These are phyloP conservation scores for Heritiera littoralis DNA, from an alignment of 345 rosid species.

Conservation along the genomic window DNA sequence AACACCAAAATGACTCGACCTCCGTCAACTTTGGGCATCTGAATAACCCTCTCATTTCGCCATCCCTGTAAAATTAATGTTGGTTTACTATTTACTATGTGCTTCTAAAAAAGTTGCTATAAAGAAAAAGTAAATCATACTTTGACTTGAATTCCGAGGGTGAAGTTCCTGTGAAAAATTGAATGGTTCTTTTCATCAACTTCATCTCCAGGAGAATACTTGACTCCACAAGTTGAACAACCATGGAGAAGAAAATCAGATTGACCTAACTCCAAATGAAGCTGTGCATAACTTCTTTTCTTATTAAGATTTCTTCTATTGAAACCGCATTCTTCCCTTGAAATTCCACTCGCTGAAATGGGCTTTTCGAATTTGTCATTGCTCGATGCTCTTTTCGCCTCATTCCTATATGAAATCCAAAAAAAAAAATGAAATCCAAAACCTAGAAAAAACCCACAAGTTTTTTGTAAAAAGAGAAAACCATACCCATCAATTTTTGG, in stretches of 20 bases:
- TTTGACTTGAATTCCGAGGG: constrained; percentile 68
- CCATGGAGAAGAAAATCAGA: constrained; percentile 75
- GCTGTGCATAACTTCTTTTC: constrained; percentile 80
- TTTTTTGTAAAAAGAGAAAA: no score
- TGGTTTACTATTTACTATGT: background rate
- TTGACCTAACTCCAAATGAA: constrained; percentile 82
- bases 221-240: constrained; percentile 57
- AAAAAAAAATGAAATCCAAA: background rate
- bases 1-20: constrained; percentile 58
- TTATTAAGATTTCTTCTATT: constrained; percentile 44
- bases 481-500: constrained; percentile 39
- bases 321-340: constrained; percentile 26
- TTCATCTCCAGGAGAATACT: constrained; percentile 73
- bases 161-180: constrained; percentile 61
- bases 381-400: constrained; percentile 19
- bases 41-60: constrained; percentile 58
- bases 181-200: constrained; percentile 75
- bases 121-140: background rate
- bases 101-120: background rate
- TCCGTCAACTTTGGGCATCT: constrained; percentile 30
- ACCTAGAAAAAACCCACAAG: background rate
- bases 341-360: constrained; percentile 13
- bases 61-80: constrained; percentile 51
- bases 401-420: constrained; percentile 23
- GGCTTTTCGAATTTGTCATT: constrained; percentile 11